phyloP scores from a whole-genome alignment of 2,329 filamentous ascomycete genomes.

The Calonectria honghensis region DNA sequence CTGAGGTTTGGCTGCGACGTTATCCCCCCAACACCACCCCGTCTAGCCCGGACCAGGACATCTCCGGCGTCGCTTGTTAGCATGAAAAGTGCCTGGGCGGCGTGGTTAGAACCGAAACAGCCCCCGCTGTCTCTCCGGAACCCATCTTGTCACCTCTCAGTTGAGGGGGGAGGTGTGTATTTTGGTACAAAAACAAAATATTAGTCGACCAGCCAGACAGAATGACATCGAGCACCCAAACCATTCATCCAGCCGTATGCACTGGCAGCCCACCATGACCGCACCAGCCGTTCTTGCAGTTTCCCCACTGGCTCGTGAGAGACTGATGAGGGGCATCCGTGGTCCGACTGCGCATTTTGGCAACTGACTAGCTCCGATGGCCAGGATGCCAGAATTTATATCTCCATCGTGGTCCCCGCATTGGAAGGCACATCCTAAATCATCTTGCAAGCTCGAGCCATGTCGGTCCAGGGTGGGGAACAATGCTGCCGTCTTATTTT shows the following conservation, averaged over 20 bases:
- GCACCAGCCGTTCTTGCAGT: slow-evolving; percentile 3
- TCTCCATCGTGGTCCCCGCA: slow-evolving; percentile 3
- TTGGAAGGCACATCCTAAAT: slow-evolving; percentile 11
- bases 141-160: neutral
- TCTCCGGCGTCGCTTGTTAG: slow-evolving; percentile 25
- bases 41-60: slow-evolving; percentile 18
- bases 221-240: slow-evolving; percentile 1
- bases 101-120: slow-evolving; percentile 6
- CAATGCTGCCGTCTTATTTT: slow-evolving; percentile 4
- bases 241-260: slow-evolving; percentile 2
- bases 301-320: slow-evolving; percentile 16
- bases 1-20: slow-evolving; percentile 7
- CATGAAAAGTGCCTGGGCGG: slow-evolving; percentile 6
- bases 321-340: slow-evolving; percentile 12
- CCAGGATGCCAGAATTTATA: slow-evolving; percentile 5
- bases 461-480: neutral
- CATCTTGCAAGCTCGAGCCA: neutral
- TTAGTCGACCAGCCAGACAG: neutral
- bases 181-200: slow-evolving; percentile 3
- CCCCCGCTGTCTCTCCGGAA: slow-evolving; percentile 1
- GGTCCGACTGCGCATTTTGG: slow-evolving; percentile 3
- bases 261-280: slow-evolving; percentile 18
- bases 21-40: slow-evolving; percentile 14
- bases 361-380: slow-evolving; percentile 22
- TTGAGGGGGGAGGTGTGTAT: slow-evolving; percentile 5